Percentiles rank a stretch among this genome's conserved stretches.
Conservation (phyloP, 345 rosid species). For the Arabis hirsuta region DNA sequence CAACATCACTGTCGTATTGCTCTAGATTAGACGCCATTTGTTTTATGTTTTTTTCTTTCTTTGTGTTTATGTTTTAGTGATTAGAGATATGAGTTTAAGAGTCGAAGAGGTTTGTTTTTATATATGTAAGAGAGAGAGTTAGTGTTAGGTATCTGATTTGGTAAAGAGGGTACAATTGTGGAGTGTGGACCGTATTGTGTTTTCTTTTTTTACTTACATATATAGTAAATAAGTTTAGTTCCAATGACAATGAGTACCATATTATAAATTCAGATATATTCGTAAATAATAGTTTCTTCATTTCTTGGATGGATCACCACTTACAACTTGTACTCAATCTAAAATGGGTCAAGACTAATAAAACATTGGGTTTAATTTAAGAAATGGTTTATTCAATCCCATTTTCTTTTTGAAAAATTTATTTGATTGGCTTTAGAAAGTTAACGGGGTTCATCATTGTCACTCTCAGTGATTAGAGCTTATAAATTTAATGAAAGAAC, state of each 20-base stretch:
- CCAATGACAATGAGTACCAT: background rate
- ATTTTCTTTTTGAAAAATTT: conserved; percentile 1
- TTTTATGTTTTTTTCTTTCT: background rate
- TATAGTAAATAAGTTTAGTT: background rate
- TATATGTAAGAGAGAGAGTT: conserved; percentile 35
- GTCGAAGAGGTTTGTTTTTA: conserved; percentile 24
- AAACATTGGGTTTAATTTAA: conserved; percentile 6
- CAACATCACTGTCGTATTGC: conserved; percentile 54
- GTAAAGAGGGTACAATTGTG: conserved; percentile 39
- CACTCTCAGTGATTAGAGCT: conserved; percentile 21
- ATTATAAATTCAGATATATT: conserved; percentile 12
- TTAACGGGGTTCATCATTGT: conserved; percentile 10
- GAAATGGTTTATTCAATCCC: background rate
- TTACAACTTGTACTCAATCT: conserved; percentile 8
- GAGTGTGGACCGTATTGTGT: conserved; percentile 32
- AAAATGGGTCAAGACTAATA: conserved; percentile 7
- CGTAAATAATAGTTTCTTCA: conserved; percentile 7
- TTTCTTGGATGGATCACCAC: conserved; percentile 34
- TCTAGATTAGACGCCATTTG: conserved; percentile 56
- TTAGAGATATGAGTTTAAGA: conserved; percentile 30
- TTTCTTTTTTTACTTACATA: background rate
- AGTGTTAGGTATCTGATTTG: conserved; percentile 41
- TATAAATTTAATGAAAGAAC: conserved; percentile 31
- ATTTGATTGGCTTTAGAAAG: conserved; percentile 32
- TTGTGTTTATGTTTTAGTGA: conserved; percentile 27